Evolutionary conservation across 805 yeast genomes (phyloP), one percentile per base, ranked within the genome.

Genomic region (Saturnispora zaruensis): DNA sequence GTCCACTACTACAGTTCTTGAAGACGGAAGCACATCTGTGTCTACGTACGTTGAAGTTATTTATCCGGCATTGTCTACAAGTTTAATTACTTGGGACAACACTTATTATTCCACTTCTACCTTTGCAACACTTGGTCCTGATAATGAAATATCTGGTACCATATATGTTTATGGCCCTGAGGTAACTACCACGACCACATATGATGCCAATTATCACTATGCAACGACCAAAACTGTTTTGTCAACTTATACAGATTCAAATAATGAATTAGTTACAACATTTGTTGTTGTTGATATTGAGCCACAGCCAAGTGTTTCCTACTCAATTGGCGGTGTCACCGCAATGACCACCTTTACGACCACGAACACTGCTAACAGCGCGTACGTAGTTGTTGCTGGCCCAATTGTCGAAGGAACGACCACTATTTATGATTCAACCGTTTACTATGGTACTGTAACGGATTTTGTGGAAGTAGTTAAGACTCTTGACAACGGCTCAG

Each of bases 151-250:
- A 4, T 14, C 46, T 6, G 40, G 45, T 6, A 30, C 16, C 18
- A 36, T 49, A 21, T 23, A 36, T 44, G 21, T 44, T 32, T 30
- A 48, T n/a, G 45, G 44, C 44, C 51, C 51, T 3, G 9, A 18
- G 8, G 21, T 16, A 16, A 11, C 33, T 4, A 25, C 33, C 3
- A 25, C 34, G 3, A 41, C 37, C 1, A 33, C 14, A 5, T 34
- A 32, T 5, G 34, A 36, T 16, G 2, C 24, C 3, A 23, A 40
- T 9, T n/a, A 11, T 18, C 3, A 32, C 5, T 24, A 24, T 21
- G 44, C 30, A 16, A 16, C 20, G 9, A 40, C 33, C 4, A 18
- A 21, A 14, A 45, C 48, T 2, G 14, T 11, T 5, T 14, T 34
- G 33, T 26, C 45, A 3, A n/a, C 38, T 25, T 34, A 34, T 13